Base-by-base conservation (phyloP, 768 basidiomycete genomes). In the Kwoniella europaea region DNA sequence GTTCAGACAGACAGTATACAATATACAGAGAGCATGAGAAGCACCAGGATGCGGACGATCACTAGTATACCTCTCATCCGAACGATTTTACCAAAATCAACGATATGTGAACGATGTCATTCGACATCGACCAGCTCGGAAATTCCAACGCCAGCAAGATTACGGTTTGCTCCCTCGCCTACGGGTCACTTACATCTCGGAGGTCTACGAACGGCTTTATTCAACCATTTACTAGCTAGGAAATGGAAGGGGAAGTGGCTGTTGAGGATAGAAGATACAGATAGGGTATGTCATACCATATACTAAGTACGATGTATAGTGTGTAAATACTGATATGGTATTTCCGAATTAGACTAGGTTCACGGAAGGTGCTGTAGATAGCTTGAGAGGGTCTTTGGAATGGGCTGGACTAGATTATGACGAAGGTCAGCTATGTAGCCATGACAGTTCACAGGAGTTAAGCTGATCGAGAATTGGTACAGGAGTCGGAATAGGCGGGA, bases 101-200 rank as follows among this genome's bases (percentile, higher is more conserved):
- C 22, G 9, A 66, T 58, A 24, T 66, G 59, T 20, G 54, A 54
- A 42, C 53, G 60, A 44, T 69, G 63, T 62, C 72, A 69, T 52
- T 69, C 68, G n/a, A 67, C 53, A 27, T 2, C 69, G 15, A 41
- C 29, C 5, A 52, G 35, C 53, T 56, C 58, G 10, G 12, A 35
- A 20, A 35, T 41, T 57, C n/a, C 63, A 41, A 43, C 60, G 7
- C 63, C 10, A 18, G 71, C 82, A 13, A 86, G 94, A 18, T 84
- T 98, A 16, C 90, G 97, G 16, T 98, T 99, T 83, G 97, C 96
- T 2, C 97, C 97, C 0, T 98, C 97, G 0, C 97, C 97, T 0
- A 99, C 97, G 0, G 97, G 97, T 1, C 88, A 91, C 42, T 86
- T 98, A 4, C 97, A 99, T 83, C 89, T 99, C 1, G 97, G 97